Evolutionary conservation across 2,329 filamentous ascomycete species (phyloP).

Genomic region (Hansfordia pulvinata): DNA sequence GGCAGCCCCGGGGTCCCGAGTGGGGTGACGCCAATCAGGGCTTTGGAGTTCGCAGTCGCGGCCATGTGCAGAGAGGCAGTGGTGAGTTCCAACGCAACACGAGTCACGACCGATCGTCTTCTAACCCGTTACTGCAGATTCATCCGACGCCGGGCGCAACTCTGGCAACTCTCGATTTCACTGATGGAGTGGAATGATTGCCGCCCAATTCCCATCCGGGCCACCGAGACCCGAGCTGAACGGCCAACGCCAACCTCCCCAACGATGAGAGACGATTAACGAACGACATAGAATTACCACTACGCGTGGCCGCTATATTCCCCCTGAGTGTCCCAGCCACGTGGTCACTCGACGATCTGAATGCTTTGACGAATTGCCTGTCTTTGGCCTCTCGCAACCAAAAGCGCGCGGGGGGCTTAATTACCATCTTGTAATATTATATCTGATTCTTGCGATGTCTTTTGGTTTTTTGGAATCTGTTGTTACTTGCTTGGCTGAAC

Average conservation of each 20-base stretch:
- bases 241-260: slow-evolving; percentile 1
- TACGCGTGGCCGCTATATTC: too few relatives aligned
- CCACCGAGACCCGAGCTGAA: neutral
- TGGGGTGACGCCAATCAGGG: slow-evolving; percentile 39
- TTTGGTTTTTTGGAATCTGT: too few relatives aligned
- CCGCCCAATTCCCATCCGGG: slow-evolving; percentile 1
- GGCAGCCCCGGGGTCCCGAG: slow-evolving; percentile 50
- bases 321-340: too few relatives aligned
- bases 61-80: slow-evolving; percentile 48
- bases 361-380: too few relatives aligned
- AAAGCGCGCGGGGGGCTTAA: too few relatives aligned
- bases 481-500: too few relatives aligned
- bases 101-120: slow-evolving; percentile 4
- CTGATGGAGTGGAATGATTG: too few relatives aligned
- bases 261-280: slow-evolving; percentile 1
- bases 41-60: slow-evolving; percentile 40
- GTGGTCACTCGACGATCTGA: too few relatives aligned
- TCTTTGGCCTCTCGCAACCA: too few relatives aligned
- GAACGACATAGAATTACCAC: slow-evolving; percentile 1
- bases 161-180: slow-evolving; percentile 17
- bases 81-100: slow-evolving; percentile 25
- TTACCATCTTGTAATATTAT: too few relatives aligned
- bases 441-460: too few relatives aligned
- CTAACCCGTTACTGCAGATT: slow-evolving; percentile 10
- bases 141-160: slow-evolving; percentile 18